Percentiles rank a stretch among this genome's conserved stretches.
Conservation (phyloP, 306 rosid genomes). For the Aeschynomene evenia region DNA sequence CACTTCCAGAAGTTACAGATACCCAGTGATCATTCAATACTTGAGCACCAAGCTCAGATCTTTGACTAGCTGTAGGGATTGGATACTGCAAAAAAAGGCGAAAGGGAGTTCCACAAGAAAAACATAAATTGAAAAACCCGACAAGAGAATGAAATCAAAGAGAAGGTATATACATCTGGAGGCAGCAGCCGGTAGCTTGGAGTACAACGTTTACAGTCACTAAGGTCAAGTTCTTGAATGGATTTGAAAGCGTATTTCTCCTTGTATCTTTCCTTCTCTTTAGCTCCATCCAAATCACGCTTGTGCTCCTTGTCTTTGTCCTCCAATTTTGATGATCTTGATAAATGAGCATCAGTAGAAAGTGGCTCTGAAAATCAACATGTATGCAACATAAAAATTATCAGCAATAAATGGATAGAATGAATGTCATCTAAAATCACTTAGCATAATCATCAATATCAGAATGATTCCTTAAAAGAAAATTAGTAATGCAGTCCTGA, state of each 20-base stretch:
- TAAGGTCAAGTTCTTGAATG: slow-evolving; percentile 96
- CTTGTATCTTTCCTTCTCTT: slow-evolving; percentile 80
- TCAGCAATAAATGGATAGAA: background rate
- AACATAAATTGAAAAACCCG: slow-evolving; percentile 10
- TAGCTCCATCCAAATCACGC: slow-evolving; percentile 70
- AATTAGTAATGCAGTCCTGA: background rate
- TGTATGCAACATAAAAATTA: slow-evolving; percentile 32
- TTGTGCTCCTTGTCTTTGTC: slow-evolving; percentile 75
- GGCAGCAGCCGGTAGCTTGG: slow-evolving; percentile 98
- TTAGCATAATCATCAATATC: slow-evolving; percentile 1
- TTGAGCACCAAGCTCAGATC: slow-evolving; percentile 84
- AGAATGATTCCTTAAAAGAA: slow-evolving; percentile 19
- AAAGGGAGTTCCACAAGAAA: slow-evolving; percentile 32
- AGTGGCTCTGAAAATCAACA: slow-evolving; percentile 69
- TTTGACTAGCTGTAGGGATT: slow-evolving; percentile 81
- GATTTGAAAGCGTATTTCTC: slow-evolving; percentile 87
- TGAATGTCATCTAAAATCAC: slow-evolving; percentile 12
- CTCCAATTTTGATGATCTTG: slow-evolving; percentile 72
- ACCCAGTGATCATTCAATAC: slow-evolving; percentile 98
- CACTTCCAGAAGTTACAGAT: slow-evolving; percentile 99
- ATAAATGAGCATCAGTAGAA: slow-evolving; percentile 55
- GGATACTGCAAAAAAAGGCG: slow-evolving; percentile 75
- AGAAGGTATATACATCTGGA: slow-evolving; percentile 53
- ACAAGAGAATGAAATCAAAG: slow-evolving; percentile 13
- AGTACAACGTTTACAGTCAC: slow-evolving; percentile 79